These are phyloP conservation scores for Ilex aquifolium DNA, from an alignment of 257 asterid species.

Conservation along the genomic window DNA sequence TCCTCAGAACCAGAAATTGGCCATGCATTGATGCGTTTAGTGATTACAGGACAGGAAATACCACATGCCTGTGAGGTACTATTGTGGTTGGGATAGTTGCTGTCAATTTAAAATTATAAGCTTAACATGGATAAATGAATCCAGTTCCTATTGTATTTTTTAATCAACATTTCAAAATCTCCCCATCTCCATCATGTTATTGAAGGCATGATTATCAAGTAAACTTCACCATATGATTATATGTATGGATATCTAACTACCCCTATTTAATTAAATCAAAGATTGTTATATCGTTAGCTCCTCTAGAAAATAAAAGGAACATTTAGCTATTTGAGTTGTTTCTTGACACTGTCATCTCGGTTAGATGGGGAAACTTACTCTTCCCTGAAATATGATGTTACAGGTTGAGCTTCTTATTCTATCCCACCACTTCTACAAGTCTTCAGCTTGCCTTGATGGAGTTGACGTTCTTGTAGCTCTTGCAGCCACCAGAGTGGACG, in stretches of 20 bases:
- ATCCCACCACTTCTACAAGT: slow-evolving; percentile 97
- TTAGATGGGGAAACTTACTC: not conserved
- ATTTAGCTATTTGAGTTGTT: not conserved
- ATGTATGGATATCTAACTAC: too few species aligned
- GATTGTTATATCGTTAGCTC: too few species aligned
- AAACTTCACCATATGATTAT: too few species aligned
- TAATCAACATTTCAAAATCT: too few species aligned
- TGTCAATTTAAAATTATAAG: too few species aligned
- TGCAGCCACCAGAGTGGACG: slow-evolving; percentile 94
- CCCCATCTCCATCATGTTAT: too few species aligned
- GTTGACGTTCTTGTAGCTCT: slow-evolving; percentile 99
- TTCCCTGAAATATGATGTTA: slow-evolving; percentile 18
- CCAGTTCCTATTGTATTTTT: too few species aligned
- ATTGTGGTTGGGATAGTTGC: not conserved
- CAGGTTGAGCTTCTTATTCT: slow-evolving; percentile 98
- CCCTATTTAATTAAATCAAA: too few species aligned
- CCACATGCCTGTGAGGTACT: slow-evolving; percentile 98
- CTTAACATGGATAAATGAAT: too few species aligned
- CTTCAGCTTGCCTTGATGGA: slow-evolving; percentile 95
- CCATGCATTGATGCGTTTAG: slow-evolving; percentile 92
- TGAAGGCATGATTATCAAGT: too few species aligned
- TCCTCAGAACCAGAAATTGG: slow-evolving; percentile 94
- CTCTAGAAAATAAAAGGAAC: not conserved
- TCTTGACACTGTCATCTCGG: slow-evolving; percentile 4
- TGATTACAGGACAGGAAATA: slow-evolving; percentile 95